phyloP scores from a whole-genome alignment of 2,329 filamentous ascomycete species.

The Hypoxylon sp. region DNA sequence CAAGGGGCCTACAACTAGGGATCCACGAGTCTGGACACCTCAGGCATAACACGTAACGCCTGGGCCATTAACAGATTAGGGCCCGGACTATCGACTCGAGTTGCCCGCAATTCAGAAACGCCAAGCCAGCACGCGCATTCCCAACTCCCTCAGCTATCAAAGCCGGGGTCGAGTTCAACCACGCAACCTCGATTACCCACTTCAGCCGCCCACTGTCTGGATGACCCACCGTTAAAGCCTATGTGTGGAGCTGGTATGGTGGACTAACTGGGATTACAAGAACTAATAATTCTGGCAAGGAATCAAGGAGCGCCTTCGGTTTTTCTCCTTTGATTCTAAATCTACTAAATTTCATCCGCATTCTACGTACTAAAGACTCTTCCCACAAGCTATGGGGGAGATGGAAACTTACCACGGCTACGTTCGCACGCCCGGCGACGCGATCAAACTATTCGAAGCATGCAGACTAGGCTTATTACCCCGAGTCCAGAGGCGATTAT shows the following conservation, averaged over 20 bases:
- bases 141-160: constrained; percentile 31
- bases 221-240: constrained; percentile 49
- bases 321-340: constrained; percentile 18
- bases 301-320: constrained; percentile 20
- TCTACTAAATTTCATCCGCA: constrained; percentile 5
- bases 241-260: constrained; percentile 47
- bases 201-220: constrained; percentile 42
- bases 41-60: constrained; percentile 35
- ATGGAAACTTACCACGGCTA: constrained; percentile 99
- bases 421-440: constrained; percentile 94
- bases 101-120: constrained; percentile 45
- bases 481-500: constrained; percentile 90
- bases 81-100: constrained; percentile 38
- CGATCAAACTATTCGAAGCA: constrained; percentile 98
- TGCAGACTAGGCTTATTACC: constrained; percentile 90
- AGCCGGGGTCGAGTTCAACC: constrained; percentile 35
- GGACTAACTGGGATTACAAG: constrained; percentile 48
- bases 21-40: constrained; percentile 35
- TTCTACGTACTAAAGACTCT: constrained; percentile 1
- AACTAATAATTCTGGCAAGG: constrained; percentile 41
- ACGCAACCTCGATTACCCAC: constrained; percentile 44
- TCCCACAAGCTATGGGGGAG: constrained; percentile 48
- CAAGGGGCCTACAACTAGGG: constrained; percentile 20
- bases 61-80: constrained; percentile 38
- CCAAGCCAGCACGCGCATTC: constrained; percentile 42